Evolutionary conservation across 2,329 filamentous ascomycete genomes (phyloP), one percentile per base, ranked within the genome.

Genomic region (Leptographium wingfieldii): DNA sequence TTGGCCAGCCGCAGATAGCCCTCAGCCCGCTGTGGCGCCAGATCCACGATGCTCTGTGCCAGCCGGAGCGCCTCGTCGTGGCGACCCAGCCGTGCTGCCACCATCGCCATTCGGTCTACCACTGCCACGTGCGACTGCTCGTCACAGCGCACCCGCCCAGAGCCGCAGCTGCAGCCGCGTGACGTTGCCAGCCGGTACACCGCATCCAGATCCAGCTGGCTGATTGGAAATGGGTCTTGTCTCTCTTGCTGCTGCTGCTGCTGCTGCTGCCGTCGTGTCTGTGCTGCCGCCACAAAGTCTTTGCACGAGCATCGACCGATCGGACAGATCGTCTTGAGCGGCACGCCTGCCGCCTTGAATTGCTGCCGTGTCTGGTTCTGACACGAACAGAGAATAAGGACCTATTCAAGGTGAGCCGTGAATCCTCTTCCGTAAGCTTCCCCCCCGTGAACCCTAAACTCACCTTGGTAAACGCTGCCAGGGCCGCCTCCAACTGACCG

Each of bases 1-100:
- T 60, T 63, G 27, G 59, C 64, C 56, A 63, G 16, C 31, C 60
- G 58, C n/a, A 65, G 59, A 25, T 65, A 65, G 4, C 64, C 63
- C 48, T 63, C 40, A 14, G 62, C 49, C 1, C 35, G 43, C 3
- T 60, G 27, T 3, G 62, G 62, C 16, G 61, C 61, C 43, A 64
- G 33, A 22, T 65, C 60, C 9, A 65, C 25, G 22, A 61, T 25
- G 53, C 57, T 61, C 56, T 64, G 60, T 12, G 57, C 61, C 35
- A 61, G 38, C 14, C 19, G 22, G 9, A 25, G 12, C 2, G 58
- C 60, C 31, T 59, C 33, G 1, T 55, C 51, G 14, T 29, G 5
- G 3, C 29, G 35, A 19, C 58, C 49, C n/a, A 60, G 29, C 14
- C 29, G 33, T 12, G 25, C 2, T 2, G 59, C 57, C 9, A 58